phyloP scores from a whole-genome alignment of 2,329 filamentous ascomycete species.

The Elsinoe ampelina region DNA sequence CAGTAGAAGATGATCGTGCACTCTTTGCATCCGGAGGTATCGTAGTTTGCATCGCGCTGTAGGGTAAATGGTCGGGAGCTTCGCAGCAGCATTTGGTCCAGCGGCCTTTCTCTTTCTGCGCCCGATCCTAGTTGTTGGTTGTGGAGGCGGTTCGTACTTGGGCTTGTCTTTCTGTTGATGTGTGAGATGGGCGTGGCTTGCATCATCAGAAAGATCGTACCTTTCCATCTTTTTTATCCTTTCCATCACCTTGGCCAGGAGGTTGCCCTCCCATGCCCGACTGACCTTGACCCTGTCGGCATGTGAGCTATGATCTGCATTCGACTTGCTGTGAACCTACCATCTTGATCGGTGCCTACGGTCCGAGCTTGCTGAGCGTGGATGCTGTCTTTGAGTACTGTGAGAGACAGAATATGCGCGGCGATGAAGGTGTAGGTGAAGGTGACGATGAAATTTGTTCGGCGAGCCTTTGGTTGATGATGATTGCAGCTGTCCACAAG shows the following conservation, averaged over 20 bases:
- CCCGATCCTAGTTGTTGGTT: slow-evolving; percentile 91
- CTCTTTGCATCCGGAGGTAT: slow-evolving; percentile 94
- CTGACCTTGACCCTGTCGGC: slow-evolving; percentile 64
- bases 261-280: slow-evolving; percentile 73
- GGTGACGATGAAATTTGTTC: slow-evolving; percentile 12
- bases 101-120: slow-evolving; percentile 97
- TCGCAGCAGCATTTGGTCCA: slow-evolving; percentile 87
- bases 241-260: slow-evolving; percentile 53
- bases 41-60: slow-evolving; percentile 96
- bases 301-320: background rate
- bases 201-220: slow-evolving; percentile 21
- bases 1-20: slow-evolving; percentile 91
- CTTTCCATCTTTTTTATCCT: slow-evolving; percentile 76
- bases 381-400: background rate
- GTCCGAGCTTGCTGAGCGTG: background rate
- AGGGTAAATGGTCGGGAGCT: slow-evolving; percentile 87
- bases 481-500: slow-evolving; percentile 9
- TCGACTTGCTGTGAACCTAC: background rate
- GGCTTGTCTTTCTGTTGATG: slow-evolving; percentile 89
- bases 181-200: background rate
- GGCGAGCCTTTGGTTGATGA: slow-evolving; percentile 9
- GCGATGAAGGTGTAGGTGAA: background rate
- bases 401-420: too few species aligned
- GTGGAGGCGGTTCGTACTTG: slow-evolving; percentile 97
- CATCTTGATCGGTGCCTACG: background rate